Evolutionary conservation across 768 basidiomycete genomes (phyloP).

Genomic region (Sistotremastrum niveocremeum): DNA sequence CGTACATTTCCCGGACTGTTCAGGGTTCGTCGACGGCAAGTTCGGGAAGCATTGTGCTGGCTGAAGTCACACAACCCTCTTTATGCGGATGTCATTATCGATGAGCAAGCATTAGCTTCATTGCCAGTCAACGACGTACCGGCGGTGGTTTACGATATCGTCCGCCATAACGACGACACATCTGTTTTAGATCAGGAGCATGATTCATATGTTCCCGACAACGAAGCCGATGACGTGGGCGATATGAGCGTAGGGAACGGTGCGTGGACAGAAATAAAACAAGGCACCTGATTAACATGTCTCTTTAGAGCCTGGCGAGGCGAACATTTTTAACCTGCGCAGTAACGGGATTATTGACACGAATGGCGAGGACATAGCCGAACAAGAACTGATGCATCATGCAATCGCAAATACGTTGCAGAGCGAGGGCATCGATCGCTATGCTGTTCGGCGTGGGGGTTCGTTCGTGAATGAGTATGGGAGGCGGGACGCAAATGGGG

Average conservation of each 20-base stretch:
- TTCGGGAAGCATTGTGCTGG: slow-evolving; percentile 21
- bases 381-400: too few relatives aligned
- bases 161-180: slow-evolving; percentile 9
- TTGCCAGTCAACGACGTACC: slow-evolving; percentile 25
- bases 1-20: slow-evolving; percentile 18
- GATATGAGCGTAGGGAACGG: too few relatives aligned
- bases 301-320: too few relatives aligned
- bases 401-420: too few relatives aligned
- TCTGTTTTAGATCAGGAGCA: slow-evolving; percentile 13
- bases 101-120: slow-evolving; percentile 4
- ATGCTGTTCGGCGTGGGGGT: slow-evolving; percentile 13
- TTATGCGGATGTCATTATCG: slow-evolving; percentile 17
- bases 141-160: slow-evolving; percentile 10
- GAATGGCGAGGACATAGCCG: too few relatives aligned
- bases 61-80: slow-evolving; percentile 21
- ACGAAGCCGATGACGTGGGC: slow-evolving; percentile 17
- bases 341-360: too few relatives aligned
- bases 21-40: slow-evolving; percentile 16
- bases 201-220: slow-evolving; percentile 17
- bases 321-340: too few relatives aligned
- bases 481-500: slow-evolving; percentile 12
- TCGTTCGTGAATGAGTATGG: slow-evolving; percentile 12
- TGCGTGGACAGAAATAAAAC: too few relatives aligned
- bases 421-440: slow-evolving; percentile 11
- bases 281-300: too few relatives aligned